Conservation (phyloP, 2,329 filamentous ascomycete genomes). For the Microascus cirrosus region DNA sequence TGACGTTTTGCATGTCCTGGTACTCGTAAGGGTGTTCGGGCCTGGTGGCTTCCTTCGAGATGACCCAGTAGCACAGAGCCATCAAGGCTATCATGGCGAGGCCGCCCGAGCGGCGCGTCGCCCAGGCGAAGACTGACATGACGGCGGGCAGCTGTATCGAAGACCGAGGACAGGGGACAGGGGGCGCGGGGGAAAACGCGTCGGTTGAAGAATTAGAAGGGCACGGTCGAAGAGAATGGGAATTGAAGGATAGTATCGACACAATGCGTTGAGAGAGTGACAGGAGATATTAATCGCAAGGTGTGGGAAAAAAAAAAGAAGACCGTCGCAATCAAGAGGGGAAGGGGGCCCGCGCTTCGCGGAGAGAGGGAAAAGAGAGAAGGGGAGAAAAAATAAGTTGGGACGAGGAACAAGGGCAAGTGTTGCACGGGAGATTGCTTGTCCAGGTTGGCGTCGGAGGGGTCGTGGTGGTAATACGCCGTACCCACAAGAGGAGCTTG, state of each 20-base stretch:
- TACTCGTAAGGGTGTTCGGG: slow-evolving; percentile 31
- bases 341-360: not conserved
- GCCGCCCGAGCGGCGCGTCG: slow-evolving; percentile 40
- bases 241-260: not conserved
- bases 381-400: not conserved
- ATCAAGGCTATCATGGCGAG: slow-evolving; percentile 40
- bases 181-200: not conserved
- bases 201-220: not conserved
- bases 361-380: not conserved
- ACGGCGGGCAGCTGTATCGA: slow-evolving; percentile 8
- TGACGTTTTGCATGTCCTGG: slow-evolving; percentile 26
- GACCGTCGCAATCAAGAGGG: not conserved
- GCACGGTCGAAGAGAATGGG: not conserved
- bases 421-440: not conserved
- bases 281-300: not conserved
- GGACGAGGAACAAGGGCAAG: not conserved
- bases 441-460: not conserved
- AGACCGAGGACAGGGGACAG: not conserved
- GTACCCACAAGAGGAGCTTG: not conserved
- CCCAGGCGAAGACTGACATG: slow-evolving; percentile 46
- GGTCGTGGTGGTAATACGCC: slow-evolving; percentile 1
- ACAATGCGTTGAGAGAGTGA: not conserved
- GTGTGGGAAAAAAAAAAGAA: not conserved
- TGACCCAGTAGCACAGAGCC: slow-evolving; percentile 41
- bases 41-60: slow-evolving; percentile 34